Conservation (phyloP, 2,329 filamentous ascomycete species). For the Tolypocladium pustulatum region DNA sequence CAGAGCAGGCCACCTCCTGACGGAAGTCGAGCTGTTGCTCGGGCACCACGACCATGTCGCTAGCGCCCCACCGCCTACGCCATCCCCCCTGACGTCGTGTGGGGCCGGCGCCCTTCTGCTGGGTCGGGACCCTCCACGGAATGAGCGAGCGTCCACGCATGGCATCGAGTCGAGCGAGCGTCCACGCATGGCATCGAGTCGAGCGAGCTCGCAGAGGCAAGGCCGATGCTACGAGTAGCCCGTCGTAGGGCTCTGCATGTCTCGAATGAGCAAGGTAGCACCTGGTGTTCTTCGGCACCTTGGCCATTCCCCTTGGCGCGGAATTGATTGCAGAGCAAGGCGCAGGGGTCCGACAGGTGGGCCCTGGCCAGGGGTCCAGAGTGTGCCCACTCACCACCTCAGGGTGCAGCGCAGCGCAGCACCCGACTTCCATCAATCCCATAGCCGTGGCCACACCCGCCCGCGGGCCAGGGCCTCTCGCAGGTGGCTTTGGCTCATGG, state of each 20-base stretch:
- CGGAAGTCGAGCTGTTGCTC: not conserved
- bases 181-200: too few species aligned
- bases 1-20: not conserved
- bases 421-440: not conserved
- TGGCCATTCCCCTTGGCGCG: not conserved
- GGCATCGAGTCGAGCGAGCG: not conserved
- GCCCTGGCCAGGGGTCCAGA: not conserved
- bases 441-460: not conserved
- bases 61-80: not conserved
- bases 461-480: not conserved
- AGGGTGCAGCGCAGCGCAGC: not conserved
- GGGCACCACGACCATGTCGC: not conserved
- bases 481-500: not conserved
- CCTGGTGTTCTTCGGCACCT: not conserved
- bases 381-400: not conserved
- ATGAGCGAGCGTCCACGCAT: not conserved
- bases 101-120: not conserved
- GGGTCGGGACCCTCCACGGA: not conserved
- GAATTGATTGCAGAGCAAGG: not conserved
- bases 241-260: too few species aligned
- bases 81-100: not conserved
- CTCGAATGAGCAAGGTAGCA: too few species aligned
- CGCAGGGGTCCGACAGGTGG: not conserved
- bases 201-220: not conserved
- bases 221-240: not conserved